A percentile compares a stretch with the other conserved stretches of the same genome.
These are phyloP conservation scores for Ogataea nonfermentans DNA, from an alignment of 805 yeast species.

Conservation along the genomic window DNA sequence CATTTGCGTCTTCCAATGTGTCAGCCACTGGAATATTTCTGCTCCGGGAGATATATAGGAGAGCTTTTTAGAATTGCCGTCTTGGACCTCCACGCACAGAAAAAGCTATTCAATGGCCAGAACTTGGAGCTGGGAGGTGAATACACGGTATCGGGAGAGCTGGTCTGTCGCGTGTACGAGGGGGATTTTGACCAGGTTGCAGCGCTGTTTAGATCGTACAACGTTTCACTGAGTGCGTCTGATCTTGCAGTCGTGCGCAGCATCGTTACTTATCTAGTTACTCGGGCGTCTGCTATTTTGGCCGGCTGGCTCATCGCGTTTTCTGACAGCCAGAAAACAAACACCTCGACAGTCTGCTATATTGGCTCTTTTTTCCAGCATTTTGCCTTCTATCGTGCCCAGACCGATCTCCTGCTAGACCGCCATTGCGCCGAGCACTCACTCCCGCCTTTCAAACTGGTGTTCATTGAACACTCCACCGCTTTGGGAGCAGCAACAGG, in stretches of 20 bases:
- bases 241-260: not conserved
- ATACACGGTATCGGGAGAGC: conserved; percentile 35
- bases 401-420: conserved; percentile 29
- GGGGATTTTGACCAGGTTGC: not conserved
- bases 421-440: not conserved
- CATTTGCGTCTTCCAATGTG: conserved; percentile 25
- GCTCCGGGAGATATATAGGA: conserved; percentile 56
- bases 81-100: conserved; percentile 32
- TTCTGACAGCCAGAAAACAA: conserved; percentile 5
- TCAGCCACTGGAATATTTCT: conserved; percentile 56
- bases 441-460: not conserved
- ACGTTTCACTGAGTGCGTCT: not conserved
- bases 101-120: conserved; percentile 13
- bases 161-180: conserved; percentile 40
- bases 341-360: conserved; percentile 38
- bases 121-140: conserved; percentile 1
- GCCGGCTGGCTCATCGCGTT: conserved; percentile 42
- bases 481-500: conserved; percentile 19
- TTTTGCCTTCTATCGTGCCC: conserved; percentile 39
- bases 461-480: conserved; percentile 12
- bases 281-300: conserved; percentile 45
- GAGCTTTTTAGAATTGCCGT: conserved; percentile 48
- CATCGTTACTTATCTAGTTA: conserved; percentile 38
- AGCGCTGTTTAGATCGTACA: not conserved
- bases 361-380: conserved; percentile 52